Evolutionary conservation across 1,139 yeast species (phyloP).

Genomic region (Blastobotrys apis): DNA sequence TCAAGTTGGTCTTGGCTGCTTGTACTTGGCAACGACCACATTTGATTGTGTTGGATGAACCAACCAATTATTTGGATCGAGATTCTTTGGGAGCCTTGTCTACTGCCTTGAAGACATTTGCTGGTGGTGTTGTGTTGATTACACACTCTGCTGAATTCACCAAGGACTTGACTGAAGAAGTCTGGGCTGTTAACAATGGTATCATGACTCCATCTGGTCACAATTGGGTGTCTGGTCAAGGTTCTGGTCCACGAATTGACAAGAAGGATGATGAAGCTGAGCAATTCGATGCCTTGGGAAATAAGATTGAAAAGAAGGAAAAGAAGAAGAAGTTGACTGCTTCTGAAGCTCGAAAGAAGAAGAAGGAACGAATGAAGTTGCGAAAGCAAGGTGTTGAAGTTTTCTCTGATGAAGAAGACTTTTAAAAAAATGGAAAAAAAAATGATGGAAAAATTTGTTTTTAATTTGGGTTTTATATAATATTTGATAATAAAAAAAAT

Average conservation of each 20-base stretch:
- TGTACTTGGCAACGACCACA: slow-evolving; percentile 99
- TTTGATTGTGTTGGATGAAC: slow-evolving; percentile 97
- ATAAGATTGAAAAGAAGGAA: slow-evolving; percentile 95
- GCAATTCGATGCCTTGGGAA: slow-evolving; percentile 99
- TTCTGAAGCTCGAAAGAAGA: slow-evolving; percentile 99
- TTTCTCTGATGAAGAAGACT: slow-evolving; percentile 90
- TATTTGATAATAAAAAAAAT: not conserved
- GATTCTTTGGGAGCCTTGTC: slow-evolving; percentile 99
- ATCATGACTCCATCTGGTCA: slow-evolving; percentile 99
- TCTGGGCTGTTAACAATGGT: slow-evolving; percentile 99
- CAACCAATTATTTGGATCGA: slow-evolving; percentile 98
- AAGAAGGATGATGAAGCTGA: slow-evolving; percentile 97
- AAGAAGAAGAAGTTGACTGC: slow-evolving; percentile 97
- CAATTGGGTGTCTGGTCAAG: slow-evolving; percentile 99
- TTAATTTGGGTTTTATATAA: slow-evolving; percentile 3
- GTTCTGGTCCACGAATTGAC: slow-evolving; percentile 97
- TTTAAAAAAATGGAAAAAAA: slow-evolving; percentile 28
- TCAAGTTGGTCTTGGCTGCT: slow-evolving; percentile 98
- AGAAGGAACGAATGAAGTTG: slow-evolving; percentile 99
- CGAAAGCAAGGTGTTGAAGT: slow-evolving; percentile 99
- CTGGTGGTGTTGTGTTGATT: slow-evolving; percentile 99
- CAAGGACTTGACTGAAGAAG: slow-evolving; percentile 98
- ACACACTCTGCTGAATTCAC: slow-evolving; percentile 99
- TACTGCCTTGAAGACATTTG: slow-evolving; percentile 97
- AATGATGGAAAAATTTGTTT: slow-evolving; percentile 8